Evolutionary conservation across 768 basidiomycete species (phyloP).

Genomic region (Lyophyllum semitale): DNA sequence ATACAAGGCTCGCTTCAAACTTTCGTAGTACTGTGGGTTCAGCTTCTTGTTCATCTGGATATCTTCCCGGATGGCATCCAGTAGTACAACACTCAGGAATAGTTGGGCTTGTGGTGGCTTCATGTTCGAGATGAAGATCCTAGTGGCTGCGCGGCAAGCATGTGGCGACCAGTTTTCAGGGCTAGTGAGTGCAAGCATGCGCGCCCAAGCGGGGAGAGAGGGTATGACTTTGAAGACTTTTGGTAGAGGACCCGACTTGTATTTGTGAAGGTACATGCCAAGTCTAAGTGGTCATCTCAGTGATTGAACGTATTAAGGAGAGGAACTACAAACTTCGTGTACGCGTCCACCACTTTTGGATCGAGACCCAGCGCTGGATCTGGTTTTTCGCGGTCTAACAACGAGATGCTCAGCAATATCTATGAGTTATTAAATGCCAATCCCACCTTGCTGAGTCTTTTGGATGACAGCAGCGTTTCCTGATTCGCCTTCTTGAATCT

Average conservation of each 20-base stretch:
- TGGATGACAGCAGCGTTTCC: conserved; percentile 56
- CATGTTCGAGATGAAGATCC: conserved; percentile 95
- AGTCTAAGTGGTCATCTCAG: conserved; percentile 53
- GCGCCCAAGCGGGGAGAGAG: conserved; percentile 93
- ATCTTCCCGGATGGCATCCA: conserved; percentile 88
- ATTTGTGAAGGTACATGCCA: conserved; percentile 80
- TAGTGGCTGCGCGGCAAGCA: conserved; percentile 91
- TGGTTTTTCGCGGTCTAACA: conserved; percentile 52
- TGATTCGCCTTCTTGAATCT: conserved; percentile 71
- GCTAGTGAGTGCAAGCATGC: conserved; percentile 87
- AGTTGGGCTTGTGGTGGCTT: conserved; percentile 93
- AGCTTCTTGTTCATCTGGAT: conserved; percentile 86
- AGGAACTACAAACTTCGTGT: conserved; percentile 71
- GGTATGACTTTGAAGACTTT: conserved; percentile 99
- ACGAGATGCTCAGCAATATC: not conserved
- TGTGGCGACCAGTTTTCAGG: conserved; percentile 97
- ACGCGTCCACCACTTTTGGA: conserved; percentile 90
- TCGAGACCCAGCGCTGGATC: conserved; percentile 89
- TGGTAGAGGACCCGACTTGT: conserved; percentile 92
- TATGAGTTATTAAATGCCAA: not conserved
- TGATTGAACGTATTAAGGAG: not conserved
- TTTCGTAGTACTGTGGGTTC: conserved; percentile 91
- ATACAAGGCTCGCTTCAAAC: conserved; percentile 88
- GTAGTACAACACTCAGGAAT: conserved; percentile 87
- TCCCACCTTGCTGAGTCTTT: conserved; percentile 59